Base-by-base conservation (phyloP, 169 alveolate species). In the Perkinsus olseni region DNA sequence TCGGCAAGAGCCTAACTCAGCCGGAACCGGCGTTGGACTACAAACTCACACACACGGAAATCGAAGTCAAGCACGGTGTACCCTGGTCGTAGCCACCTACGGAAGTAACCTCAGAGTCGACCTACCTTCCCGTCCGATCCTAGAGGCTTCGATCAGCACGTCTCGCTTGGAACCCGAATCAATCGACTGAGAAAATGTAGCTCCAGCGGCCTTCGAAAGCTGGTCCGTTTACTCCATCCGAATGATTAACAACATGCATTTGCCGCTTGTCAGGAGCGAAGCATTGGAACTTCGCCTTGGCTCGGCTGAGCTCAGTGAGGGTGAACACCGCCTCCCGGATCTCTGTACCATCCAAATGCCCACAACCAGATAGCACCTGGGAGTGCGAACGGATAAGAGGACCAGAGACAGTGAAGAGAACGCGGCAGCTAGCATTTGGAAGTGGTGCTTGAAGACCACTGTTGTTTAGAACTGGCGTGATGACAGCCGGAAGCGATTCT, bases 321-420 rank as follows among this genome's bases (percentile, higher is more conserved):
- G 94, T 36, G 50, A 96, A 93, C 4, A 94, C 95, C 4, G 95
- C 93, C 93, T 96, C 97, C 31, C 94, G 92, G 92, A 94, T 93
- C 92, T 96, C 97, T 45, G 95, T 91, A 31, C 97, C 97, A 91
- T 96, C 97, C 37, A 93, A 93, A 20, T 93, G 96, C 62, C 97
- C 97, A 74, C 96, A 93, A 39, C 97, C 97, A 20, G 96, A 51
- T 13, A 96, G 94, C n/a, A 96, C 92, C 92, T 62, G 82, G 17
- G 17, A 13, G 82, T 24, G 34, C 28, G 82, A 28, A 62, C 82
- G n/a, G n/a, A n/a, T n/a, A n/a, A n/a, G n/a, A n/a, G n/a, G n/a
- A n/a, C n/a, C n/a, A n/a, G n/a, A n/a, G n/a, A n/a, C n/a, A n/a
- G n/a, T n/a, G n/a, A n/a, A n/a, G n/a, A n/a, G n/a, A n/a, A n/a